phyloP scores from a whole-genome alignment of 805 yeast species.

The Maudiozyma bulderi region DNA sequence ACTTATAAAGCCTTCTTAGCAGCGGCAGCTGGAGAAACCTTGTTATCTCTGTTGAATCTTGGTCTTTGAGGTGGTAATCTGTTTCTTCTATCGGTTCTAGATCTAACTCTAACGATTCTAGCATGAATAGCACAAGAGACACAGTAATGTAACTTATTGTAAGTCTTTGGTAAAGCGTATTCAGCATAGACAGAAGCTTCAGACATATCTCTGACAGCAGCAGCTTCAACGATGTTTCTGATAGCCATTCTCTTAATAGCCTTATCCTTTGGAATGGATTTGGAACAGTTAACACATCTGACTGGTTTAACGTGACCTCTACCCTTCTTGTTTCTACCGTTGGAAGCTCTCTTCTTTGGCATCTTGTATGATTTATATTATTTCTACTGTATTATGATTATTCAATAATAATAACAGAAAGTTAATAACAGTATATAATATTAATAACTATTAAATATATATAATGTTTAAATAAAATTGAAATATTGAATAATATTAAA shows the following conservation, averaged over 20 bases:
- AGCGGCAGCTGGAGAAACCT: constrained; percentile 94
- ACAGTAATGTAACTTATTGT: constrained; percentile 99
- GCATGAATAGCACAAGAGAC: constrained; percentile 99
- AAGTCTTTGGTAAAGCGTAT: constrained; percentile 98
- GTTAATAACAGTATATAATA: background rate
- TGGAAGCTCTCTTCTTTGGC: constrained; percentile 99
- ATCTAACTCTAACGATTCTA: constrained; percentile 99
- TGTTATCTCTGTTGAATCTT: constrained; percentile 95
- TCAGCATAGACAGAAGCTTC: constrained; percentile 99
- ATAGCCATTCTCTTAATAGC: constrained; percentile 99
- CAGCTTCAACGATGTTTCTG: constrained; percentile 99
- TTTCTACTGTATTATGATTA: background rate
- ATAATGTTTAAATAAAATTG: too few relatives aligned
- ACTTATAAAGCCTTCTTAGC: constrained; percentile 78
- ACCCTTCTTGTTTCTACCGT: constrained; percentile 99
- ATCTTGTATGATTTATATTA: constrained; percentile 36
- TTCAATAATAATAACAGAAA: background rate
- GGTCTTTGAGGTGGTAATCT: constrained; percentile 99
- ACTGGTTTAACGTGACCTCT: constrained; percentile 99
- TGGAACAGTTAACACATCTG: constrained; percentile 99
- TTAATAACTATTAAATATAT: too few relatives aligned
- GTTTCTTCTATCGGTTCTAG: constrained; percentile 96
- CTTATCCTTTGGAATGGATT: constrained; percentile 99
- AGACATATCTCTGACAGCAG: constrained; percentile 98
- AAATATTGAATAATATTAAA: too few relatives aligned